These are phyloP conservation scores for Immersiella caudata DNA, from an alignment of 495 filamentous ascomycete genomes.

Conservation along the genomic window DNA sequence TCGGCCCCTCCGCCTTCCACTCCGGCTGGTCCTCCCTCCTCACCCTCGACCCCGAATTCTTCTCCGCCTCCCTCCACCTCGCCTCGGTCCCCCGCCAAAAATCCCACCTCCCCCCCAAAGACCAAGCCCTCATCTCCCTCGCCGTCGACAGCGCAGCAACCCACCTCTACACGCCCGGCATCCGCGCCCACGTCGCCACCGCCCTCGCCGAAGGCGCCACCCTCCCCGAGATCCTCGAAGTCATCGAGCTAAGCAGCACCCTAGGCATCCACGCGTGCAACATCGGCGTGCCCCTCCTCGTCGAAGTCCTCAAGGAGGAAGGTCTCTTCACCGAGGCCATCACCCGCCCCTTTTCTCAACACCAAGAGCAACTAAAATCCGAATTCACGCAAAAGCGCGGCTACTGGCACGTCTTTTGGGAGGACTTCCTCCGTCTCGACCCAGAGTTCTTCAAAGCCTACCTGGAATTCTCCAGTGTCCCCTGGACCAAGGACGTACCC, in stretches of 20 bases:
- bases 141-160: conserved; percentile 44
- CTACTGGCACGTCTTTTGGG: conserved; percentile 51
- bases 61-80: conserved; percentile 38
- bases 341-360: conserved; percentile 30
- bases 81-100: conserved; percentile 34
- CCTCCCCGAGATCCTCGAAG: conserved; percentile 43
- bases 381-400: conserved; percentile 43
- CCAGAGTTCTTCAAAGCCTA: conserved; percentile 53
- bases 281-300: conserved; percentile 47
- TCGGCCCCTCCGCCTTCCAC: conserved; percentile 31
- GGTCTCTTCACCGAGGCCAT: conserved; percentile 32
- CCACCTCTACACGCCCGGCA: conserved; percentile 44
- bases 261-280: conserved; percentile 51
- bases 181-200: conserved; percentile 34
- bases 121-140: conserved; percentile 44
- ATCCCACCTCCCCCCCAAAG: conserved; percentile 41
- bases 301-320: conserved; percentile 46
- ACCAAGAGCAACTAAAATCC: conserved; percentile 33
- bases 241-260: conserved; percentile 42
- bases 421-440: conserved; percentile 45
- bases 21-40: conserved; percentile 37
- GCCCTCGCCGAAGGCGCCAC: conserved; percentile 42
- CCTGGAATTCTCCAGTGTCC: conserved; percentile 42
- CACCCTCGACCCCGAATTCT: conserved; percentile 36
- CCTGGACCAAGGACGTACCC: conserved; percentile 39